Base-by-base conservation (phyloP, 1,284 basidiomycete genomes). In the Thelephora terrestris region DNA sequence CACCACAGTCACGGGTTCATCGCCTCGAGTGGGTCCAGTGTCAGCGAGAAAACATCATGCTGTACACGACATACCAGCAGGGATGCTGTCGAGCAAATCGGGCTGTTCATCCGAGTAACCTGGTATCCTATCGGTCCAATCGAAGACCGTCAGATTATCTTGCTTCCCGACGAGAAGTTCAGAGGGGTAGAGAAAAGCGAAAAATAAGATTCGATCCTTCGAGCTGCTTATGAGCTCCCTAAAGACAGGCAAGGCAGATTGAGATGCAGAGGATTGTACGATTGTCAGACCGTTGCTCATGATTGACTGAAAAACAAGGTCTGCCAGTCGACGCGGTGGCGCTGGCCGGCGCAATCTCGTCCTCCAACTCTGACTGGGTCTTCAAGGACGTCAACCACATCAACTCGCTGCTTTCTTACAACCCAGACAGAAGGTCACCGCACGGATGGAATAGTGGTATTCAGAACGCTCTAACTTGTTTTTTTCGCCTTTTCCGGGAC, bases 181-280 rank as follows among this genome's bases (percentile, higher is more conserved):
- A 2, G 82, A 75, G 21, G 74, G 69, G 60, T 85, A 77, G 39
- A 84, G 67, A 46, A 82, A 65, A 56, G 72, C 78, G 52, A 84
- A 75, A 32, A 87, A 57, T n/a, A 83, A 47, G 24, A 68, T 70
- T 45, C 62, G 61, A 23, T 48, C 53, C 17, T 60, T 60, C 39
- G 43, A 51, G 55, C 50, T 61, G 10, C 53, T 46, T 40, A 64
- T 45, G 71, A 64, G 35, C 71, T 53, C 47, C 29, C 71, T 70
- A 7, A 88, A 63, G 21, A 86, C 55, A 2, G 83, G 76, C 17
- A 86, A 55, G 53, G 73, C 69, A 35, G 80, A 79, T 57, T 85
- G 82, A 1, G 77, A 73, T 39, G 68, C 51, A 10, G 83, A 81
- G 1, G 84, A 85, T 55, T 86, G 81, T 16, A 86, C 57, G 16